Percentiles rank a stretch among this genome's conserved stretches.
Conservation (phyloP, 192 early-diverging fungal genomes). For the Linnemannia elongata region DNA sequence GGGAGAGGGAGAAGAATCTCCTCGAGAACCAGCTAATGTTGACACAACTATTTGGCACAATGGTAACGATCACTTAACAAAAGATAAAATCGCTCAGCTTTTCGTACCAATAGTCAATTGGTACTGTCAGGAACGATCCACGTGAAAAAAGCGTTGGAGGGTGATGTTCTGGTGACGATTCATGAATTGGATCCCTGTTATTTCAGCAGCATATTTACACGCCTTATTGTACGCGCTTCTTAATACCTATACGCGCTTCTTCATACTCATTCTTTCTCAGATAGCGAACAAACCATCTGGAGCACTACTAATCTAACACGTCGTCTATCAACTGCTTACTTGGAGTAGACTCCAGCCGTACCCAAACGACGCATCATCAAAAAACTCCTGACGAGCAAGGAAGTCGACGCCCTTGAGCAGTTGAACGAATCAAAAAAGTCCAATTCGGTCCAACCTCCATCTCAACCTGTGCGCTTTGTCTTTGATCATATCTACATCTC, state of each 20-base stretch:
- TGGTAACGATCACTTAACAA: background rate
- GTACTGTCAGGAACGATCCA: no score
- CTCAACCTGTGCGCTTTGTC: background rate
- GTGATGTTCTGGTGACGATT: no score
- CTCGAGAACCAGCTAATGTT: background rate
- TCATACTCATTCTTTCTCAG: no score
- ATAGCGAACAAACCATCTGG: no score
- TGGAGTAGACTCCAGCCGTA: background rate
- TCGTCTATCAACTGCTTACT: no score
- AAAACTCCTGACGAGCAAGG: background rate
- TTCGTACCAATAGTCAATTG: no score
- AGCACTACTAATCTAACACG: background rate
- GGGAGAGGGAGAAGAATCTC: background rate
- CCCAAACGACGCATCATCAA: background rate
- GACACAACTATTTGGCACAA: background rate
- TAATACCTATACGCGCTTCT: no score
- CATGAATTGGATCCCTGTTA: no score
- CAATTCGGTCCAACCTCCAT: background rate
- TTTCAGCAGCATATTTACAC: no score
- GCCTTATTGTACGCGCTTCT: no score
- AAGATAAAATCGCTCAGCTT: no score
- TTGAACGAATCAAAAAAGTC: background rate
- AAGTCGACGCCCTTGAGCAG: background rate
- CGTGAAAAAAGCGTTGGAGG: no score
- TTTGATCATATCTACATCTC: background rate